Conservation (phyloP, 2,329 filamentous ascomycete genomes). For the Tolypocladium nubicola region DNA sequence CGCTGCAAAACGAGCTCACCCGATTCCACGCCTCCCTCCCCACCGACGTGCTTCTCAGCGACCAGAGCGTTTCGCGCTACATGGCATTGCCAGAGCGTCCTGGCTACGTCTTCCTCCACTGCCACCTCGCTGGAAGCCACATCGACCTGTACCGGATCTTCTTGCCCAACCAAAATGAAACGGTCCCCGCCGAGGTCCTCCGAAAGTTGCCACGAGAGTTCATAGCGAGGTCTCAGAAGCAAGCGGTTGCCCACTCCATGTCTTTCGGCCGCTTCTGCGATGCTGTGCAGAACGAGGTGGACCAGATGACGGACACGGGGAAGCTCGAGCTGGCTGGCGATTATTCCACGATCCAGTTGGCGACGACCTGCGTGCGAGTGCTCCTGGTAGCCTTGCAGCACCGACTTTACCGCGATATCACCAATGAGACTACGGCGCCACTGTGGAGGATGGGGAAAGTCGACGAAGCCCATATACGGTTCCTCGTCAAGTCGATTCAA, state of each 20-base stretch:
- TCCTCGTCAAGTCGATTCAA: constrained; percentile 22
- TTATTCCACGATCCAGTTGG: constrained; percentile 19
- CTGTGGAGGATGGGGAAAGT: constrained; percentile 20
- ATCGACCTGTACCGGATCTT: constrained; percentile 29
- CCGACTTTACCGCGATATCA: constrained; percentile 21
- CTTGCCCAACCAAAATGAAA: constrained; percentile 23
- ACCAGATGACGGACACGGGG: constrained; percentile 12
- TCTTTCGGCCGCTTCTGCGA: constrained; percentile 24
- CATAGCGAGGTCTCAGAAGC: constrained; percentile 23
- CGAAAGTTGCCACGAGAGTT: constrained; percentile 24
- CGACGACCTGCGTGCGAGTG: constrained; percentile 18
- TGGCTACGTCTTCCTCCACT: constrained; percentile 27
- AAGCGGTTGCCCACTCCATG: constrained; percentile 27
- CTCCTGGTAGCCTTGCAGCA: constrained; percentile 25
- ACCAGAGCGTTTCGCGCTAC: constrained; percentile 21
- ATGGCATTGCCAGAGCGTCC: constrained; percentile 18
- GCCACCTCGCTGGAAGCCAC: constrained; percentile 22
- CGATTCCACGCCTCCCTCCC: constrained; percentile 24
- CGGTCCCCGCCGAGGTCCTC: constrained; percentile 19
- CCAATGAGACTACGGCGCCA: constrained; percentile 24
- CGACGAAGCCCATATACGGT: constrained; percentile 19
- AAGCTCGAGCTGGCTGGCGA: constrained; percentile 18
- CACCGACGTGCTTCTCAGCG: constrained; percentile 19
- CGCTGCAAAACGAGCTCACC: constrained; percentile 26
- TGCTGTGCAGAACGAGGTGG: constrained; percentile 18